phyloP scores from a whole-genome alignment of 257 asterid species.

The Buddleja alternifolia region DNA sequence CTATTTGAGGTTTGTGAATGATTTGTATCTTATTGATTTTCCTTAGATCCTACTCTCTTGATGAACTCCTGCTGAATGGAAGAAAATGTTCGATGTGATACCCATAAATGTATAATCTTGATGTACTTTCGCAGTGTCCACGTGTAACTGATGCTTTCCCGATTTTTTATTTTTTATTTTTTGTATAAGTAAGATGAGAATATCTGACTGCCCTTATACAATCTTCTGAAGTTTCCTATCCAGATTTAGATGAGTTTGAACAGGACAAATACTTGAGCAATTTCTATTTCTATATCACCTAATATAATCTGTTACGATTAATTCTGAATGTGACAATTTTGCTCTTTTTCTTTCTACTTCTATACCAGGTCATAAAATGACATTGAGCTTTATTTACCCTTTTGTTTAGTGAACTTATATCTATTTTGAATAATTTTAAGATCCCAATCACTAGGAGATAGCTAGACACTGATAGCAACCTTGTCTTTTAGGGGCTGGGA shows the following conservation, averaged over 20 bases:
- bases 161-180: neutral
- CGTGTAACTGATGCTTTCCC: neutral
- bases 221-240: conserved; percentile 28
- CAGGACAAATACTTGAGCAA: neutral
- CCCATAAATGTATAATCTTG: conserved; percentile 15
- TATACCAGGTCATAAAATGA: neutral
- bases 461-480: conserved; percentile 4
- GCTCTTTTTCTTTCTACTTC: conserved; percentile 11
- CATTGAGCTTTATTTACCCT: conserved; percentile 1
- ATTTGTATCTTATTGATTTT: conserved; percentile 27
- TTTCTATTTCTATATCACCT: neutral
- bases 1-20: conserved; percentile 84
- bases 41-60: conserved; percentile 12
- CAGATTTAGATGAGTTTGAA: conserved; percentile 11
- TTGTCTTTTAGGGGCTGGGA: neutral
- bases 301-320: neutral
- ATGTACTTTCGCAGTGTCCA: conserved; percentile 9
- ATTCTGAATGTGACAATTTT: neutral
- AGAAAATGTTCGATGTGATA: conserved; percentile 20
- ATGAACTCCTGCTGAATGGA: conserved; percentile 20
- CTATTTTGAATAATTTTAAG: neutral
- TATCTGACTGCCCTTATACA: conserved; percentile 4
- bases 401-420: conserved; percentile 15
- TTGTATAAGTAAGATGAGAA: conserved; percentile 8
- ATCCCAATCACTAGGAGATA: conserved; percentile 18